Evolutionary conservation across 148 eudicot species (phyloP).

Genomic region (Fagopyrum homotropicum): DNA sequence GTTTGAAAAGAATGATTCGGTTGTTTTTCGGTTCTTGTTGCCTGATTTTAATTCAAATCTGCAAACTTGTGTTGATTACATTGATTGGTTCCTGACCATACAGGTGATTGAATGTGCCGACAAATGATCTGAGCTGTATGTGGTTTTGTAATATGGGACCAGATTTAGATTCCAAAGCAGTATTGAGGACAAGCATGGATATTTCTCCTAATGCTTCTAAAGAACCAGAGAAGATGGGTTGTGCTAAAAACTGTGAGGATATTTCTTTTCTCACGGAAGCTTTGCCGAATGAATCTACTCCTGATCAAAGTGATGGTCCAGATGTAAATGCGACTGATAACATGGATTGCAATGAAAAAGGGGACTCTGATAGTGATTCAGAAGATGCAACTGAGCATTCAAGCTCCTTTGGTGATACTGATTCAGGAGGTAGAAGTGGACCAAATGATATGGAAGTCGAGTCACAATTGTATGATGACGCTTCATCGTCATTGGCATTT

Average conservation of each 20-base stretch:
- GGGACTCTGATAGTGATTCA: conserved; percentile 14
- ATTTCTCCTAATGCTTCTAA: conserved; percentile 19
- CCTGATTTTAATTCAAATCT: not conserved
- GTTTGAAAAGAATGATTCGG: not conserved
- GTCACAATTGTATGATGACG: conserved; percentile 29
- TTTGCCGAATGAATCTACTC: conserved; percentile 18
- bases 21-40: not conserved
- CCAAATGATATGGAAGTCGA: conserved; percentile 32
- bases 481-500: conserved; percentile 20
- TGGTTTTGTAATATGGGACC: conserved; percentile 27
- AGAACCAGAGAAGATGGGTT: conserved; percentile 27
- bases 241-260: conserved; percentile 27
- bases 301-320: conserved; percentile 14
- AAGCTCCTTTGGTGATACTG: conserved; percentile 44
- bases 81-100: not conserved
- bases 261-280: conserved; percentile 20
- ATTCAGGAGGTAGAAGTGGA: conserved; percentile 24
- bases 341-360: conserved; percentile 24
- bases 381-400: conserved; percentile 42
- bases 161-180: conserved; percentile 27
- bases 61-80: not conserved
- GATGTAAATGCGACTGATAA: conserved; percentile 23
- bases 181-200: conserved; percentile 25
- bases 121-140: conserved; percentile 9
- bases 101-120: conserved; percentile 14